Percentiles rank a stretch among this genome's conserved stretches.
These are phyloP conservation scores for Fonsecaea multimorphosa DNA, from an alignment of 2,329 filamentous ascomycete species.

Conservation along the genomic window DNA sequence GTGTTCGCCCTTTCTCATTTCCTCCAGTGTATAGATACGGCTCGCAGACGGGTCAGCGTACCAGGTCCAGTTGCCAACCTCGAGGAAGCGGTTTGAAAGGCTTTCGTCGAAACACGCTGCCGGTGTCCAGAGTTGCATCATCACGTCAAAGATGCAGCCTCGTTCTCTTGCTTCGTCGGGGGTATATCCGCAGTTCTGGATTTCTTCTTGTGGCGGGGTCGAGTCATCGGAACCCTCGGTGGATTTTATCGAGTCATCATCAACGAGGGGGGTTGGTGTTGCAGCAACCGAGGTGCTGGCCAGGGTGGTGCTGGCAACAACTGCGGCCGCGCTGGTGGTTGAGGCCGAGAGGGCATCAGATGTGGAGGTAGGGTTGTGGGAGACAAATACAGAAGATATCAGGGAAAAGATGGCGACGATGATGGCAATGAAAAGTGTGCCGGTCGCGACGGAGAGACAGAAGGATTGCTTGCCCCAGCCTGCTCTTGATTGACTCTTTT, in stretches of 20 bases:
- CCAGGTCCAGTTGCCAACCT: slow-evolving; percentile 40
- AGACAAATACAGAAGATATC: slow-evolving; percentile 32
- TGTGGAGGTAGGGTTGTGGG: slow-evolving; percentile 11
- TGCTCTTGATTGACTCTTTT: slow-evolving; percentile 25
- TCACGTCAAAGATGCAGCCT: slow-evolving; percentile 40
- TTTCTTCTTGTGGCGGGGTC: slow-evolving; percentile 16
- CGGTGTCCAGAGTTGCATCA: slow-evolving; percentile 40
- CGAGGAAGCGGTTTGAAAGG: slow-evolving; percentile 37
- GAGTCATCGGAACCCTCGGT: slow-evolving; percentile 10
- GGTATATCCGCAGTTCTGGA: slow-evolving; percentile 35
- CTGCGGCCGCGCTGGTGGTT: slow-evolving; percentile 20
- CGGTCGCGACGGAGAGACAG: slow-evolving; percentile 32
- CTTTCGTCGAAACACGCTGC: slow-evolving; percentile 35
- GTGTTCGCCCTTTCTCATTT: slow-evolving; percentile 39
- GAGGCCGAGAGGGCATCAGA: slow-evolving; percentile 15
- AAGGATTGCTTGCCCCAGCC: slow-evolving; percentile 37
- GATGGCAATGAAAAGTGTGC: slow-evolving; percentile 32
- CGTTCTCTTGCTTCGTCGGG: slow-evolving; percentile 34
- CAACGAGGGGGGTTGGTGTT: slow-evolving; percentile 11
- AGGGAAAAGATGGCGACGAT: slow-evolving; percentile 33
- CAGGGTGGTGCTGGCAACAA: slow-evolving; percentile 11
- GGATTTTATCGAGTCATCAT: slow-evolving; percentile 21
- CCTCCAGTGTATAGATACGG: slow-evolving; percentile 29
- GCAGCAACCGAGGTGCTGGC: slow-evolving; percentile 15
- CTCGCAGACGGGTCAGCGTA: slow-evolving; percentile 33